These are phyloP conservation scores for Colletotrichum euphorbiae DNA, from an alignment of 2,329 filamentous ascomycete species.

Conservation along the genomic window DNA sequence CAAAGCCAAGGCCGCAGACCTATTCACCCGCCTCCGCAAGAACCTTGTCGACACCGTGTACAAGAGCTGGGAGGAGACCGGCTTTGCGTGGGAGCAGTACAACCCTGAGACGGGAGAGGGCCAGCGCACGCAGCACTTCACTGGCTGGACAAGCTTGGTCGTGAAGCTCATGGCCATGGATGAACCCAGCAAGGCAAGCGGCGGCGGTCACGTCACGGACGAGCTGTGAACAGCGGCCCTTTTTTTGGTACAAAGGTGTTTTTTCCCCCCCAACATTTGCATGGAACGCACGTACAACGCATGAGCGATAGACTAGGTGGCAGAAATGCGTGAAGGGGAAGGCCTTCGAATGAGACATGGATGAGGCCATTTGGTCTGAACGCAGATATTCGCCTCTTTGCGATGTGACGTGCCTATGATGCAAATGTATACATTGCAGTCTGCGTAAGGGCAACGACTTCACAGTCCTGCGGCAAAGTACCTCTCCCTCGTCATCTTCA, in stretches of 20 bases:
- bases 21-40: constrained; percentile 81
- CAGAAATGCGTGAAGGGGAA: neutral
- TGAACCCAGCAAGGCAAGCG: constrained; percentile 61
- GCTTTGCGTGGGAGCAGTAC: constrained; percentile 99
- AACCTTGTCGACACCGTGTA: constrained; percentile 93
- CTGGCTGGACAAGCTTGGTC: constrained; percentile 97
- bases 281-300: constrained; percentile 14
- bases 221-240: constrained; percentile 56
- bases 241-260: neutral
- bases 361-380: neutral
- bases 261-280: neutral
- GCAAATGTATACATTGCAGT: no score
- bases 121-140: constrained; percentile 98
- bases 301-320: constrained; percentile 19
- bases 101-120: constrained; percentile 91
- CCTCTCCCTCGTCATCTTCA: no score
- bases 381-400: neutral
- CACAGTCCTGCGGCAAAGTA: no score
- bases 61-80: constrained; percentile 87
- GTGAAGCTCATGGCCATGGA: constrained; percentile 98
- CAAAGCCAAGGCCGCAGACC: constrained; percentile 72
- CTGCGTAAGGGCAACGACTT: no score
- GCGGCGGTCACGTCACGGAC: constrained; percentile 51
- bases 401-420: no score
- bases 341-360: neutral